Conservation (phyloP, 2,329 filamentous ascomycete species). For the Neonectria hederae region DNA sequence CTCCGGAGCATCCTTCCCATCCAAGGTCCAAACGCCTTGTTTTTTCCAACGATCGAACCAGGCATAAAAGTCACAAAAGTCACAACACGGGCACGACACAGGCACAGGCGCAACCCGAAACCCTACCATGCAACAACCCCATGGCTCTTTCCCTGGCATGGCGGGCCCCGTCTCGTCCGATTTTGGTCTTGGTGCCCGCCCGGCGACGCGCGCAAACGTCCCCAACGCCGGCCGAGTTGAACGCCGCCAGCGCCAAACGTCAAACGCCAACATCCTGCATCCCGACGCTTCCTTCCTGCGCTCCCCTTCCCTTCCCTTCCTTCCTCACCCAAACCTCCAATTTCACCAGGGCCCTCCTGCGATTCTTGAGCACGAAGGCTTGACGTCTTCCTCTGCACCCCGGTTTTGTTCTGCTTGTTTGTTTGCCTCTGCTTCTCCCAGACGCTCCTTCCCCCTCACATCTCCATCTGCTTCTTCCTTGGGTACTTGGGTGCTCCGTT, state of each 20-base stretch:
- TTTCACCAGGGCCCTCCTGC: constrained; percentile 11
- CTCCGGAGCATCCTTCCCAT: constrained; percentile 13
- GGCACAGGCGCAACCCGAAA: constrained; percentile 13
- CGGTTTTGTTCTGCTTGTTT: constrained; percentile 16
- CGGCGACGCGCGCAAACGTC: background rate
- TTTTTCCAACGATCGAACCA: background rate
- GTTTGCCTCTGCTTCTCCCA: constrained; percentile 6
- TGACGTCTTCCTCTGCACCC: constrained; percentile 25
- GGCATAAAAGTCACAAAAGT: background rate
- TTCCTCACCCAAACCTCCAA: constrained; percentile 4
- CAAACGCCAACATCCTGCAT: constrained; percentile 21
- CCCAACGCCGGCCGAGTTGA: background rate
- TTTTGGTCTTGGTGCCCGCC: background rate
- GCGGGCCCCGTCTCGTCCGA: background rate
- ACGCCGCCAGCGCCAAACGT: constrained; percentile 6
- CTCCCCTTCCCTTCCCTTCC: constrained; percentile 10
- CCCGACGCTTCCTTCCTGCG: constrained; percentile 13
- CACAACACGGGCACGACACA: background rate
- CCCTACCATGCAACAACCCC: constrained; percentile 4
- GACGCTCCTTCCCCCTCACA: background rate
- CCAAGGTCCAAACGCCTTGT: constrained; percentile 8
- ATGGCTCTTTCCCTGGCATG: constrained; percentile 3
- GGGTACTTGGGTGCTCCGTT: background rate
- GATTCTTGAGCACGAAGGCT: constrained; percentile 19
- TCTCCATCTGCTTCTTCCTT: constrained; percentile 10